phyloP scores from a whole-genome alignment of 2,329 filamentous ascomycete genomes.

The Sporothrix humicola region DNA sequence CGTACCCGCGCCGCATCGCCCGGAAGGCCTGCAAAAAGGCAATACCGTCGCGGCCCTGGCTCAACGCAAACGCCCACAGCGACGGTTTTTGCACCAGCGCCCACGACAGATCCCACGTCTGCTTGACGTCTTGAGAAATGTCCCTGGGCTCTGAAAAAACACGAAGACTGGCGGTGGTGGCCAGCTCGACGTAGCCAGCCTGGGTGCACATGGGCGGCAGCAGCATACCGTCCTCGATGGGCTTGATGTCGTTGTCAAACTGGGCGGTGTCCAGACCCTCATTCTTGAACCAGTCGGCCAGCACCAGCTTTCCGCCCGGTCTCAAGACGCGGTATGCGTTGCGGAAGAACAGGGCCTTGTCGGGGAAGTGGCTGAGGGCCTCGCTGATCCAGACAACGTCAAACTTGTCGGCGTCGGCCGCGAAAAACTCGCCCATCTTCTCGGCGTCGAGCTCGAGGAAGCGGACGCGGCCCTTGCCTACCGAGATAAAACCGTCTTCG shows the following conservation, averaged over 20 bases:
- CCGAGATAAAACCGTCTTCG: conserved; percentile 45
- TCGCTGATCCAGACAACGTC: conserved; percentile 68
- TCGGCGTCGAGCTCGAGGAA: conserved; percentile 67
- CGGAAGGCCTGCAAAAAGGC: conserved; percentile 66
- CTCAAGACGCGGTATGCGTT: conserved; percentile 58
- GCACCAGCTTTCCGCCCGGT: conserved; percentile 57
- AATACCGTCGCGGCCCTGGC: conserved; percentile 64
- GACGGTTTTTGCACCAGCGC: conserved; percentile 63
- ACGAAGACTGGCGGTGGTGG: conserved; percentile 55
- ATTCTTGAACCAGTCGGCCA: conserved; percentile 68
- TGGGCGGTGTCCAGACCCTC: conserved; percentile 52
- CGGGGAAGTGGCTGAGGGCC: conserved; percentile 64
- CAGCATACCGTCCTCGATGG: conserved; percentile 66
- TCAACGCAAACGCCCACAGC: conserved; percentile 65
- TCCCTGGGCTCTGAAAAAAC: conserved; percentile 57
- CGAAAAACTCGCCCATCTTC: conserved; percentile 61
- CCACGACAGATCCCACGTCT: conserved; percentile 70
- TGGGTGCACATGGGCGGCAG: conserved; percentile 62
- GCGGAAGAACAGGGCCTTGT: conserved; percentile 63
- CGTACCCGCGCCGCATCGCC: conserved; percentile 65
- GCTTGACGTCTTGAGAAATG: conserved; percentile 62
- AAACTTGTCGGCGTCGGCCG: conserved; percentile 47
- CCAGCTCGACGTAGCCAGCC: conserved; percentile 58
- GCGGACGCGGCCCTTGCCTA: conserved; percentile 55
- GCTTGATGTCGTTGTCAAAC: conserved; percentile 60